phyloP scores from a whole-genome alignment of 179 eudicot genomes.

The Dionaea muscipula region DNA sequence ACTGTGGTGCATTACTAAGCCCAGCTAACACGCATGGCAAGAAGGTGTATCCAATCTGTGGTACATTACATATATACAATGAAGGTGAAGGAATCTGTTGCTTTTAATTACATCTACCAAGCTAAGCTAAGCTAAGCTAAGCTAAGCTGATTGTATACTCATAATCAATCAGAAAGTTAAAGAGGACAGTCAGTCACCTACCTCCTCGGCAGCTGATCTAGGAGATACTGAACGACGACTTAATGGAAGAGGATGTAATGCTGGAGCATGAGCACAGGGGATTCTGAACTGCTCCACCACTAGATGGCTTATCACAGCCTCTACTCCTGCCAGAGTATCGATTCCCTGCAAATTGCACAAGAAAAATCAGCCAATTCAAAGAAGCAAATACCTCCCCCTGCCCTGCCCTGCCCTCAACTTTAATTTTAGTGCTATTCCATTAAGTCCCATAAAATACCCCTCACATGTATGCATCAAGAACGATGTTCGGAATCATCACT shows the following conservation, averaged over 20 bases:
- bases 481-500: no score
- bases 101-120: no score
- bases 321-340: slow-evolving; percentile 85
- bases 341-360: slow-evolving; percentile 46
- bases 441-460: no score
- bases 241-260: slow-evolving; percentile 52
- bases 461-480: no score
- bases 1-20: slow-evolving; percentile 84
- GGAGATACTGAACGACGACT: slow-evolving; percentile 49
- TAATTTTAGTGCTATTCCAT: no score
- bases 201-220: slow-evolving; percentile 98
- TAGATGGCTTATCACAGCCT: slow-evolving; percentile 81
- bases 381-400: neutral
- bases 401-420: no score
- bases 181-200: slow-evolving; percentile 12
- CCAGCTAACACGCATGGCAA: slow-evolving; percentile 96
- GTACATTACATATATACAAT: no score
- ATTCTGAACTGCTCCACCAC: slow-evolving; percentile 78
- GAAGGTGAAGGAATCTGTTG: no score
- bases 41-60: slow-evolving; percentile 87
- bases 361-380: neutral
- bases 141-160: no score
- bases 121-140: no score
- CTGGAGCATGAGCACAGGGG: slow-evolving; percentile 98
- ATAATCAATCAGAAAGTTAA: no score